Percentiles rank a stretch among this genome's conserved stretches.
Conservation (phyloP, 2,329 filamentous ascomycete species). For the Colletotrichum orchidophilum region DNA sequence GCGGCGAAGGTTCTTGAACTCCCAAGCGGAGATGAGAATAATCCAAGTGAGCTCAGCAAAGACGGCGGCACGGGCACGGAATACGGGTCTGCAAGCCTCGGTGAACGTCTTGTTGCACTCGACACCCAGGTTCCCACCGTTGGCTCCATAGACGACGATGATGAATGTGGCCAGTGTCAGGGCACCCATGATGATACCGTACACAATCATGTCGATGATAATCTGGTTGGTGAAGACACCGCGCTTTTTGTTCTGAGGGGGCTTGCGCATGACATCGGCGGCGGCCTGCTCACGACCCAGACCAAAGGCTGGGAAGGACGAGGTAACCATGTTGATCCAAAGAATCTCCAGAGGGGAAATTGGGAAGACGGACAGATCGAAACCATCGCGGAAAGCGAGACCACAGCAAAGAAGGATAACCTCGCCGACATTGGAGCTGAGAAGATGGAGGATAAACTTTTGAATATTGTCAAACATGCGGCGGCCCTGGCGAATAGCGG, state of each 20-base stretch:
- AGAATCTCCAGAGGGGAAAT: conserved; percentile 75
- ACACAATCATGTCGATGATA: conserved; percentile 81
- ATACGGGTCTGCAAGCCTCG: conserved; percentile 67
- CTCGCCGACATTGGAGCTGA: conserved; percentile 85
- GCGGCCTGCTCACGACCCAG: conserved; percentile 82
- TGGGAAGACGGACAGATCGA: conserved; percentile 80
- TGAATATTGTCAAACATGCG: conserved; percentile 91
- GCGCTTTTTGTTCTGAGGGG: conserved; percentile 74
- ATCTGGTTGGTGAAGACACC: conserved; percentile 84
- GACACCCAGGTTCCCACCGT: conserved; percentile 63
- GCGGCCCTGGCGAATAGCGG: conserved; percentile 83
- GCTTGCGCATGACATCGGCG: conserved; percentile 80
- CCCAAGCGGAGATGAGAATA: conserved; percentile 79
- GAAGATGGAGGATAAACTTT: conserved; percentile 83
- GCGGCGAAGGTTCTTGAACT: conserved; percentile 77
- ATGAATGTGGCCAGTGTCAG: conserved; percentile 74
- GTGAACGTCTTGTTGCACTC: conserved; percentile 71
- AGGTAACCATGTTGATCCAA: conserved; percentile 81
- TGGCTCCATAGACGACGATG: conserved; percentile 68
- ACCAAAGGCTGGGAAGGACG: conserved; percentile 75
- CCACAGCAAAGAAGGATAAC: conserved; percentile 84
- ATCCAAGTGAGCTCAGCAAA: conserved; percentile 80
- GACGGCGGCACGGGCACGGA: conserved; percentile 75
- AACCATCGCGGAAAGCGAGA: conserved; percentile 79
- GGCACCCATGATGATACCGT: conserved; percentile 80